Evolutionary conservation across 805 yeast species (phyloP), one percentile per base, ranked within the genome.

Genomic region (Wickerhamiella galacta): DNA sequence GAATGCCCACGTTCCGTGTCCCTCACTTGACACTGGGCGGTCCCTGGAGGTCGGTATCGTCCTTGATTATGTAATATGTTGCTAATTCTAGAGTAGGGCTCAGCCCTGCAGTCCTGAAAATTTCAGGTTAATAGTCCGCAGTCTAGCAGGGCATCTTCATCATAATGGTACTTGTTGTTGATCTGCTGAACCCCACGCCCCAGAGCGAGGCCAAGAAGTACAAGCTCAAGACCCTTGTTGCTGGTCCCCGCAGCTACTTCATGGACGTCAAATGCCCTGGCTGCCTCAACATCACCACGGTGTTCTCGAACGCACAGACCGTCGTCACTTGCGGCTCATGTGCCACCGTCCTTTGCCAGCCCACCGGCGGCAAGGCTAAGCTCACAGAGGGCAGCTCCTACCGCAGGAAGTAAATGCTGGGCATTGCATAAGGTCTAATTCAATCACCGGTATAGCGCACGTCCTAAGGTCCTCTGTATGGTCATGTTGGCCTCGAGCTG

Each of bases 201-300:
- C 92, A 87, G 61, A 63, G 94, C 53, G 99, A 90, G 76, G 85
- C 83, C 57, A 76, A 74, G 68, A 75, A 85, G 67, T 93, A 90
- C 82, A 90, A 90, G 71, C 74, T 85, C 61, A 90, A 87, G 83
- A 75, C 79, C 58, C 78, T 90, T 60, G 99, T 90, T 52, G 95
- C 87, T 65, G 63, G 79, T 46, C 99, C 99, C 67, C 81, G 96
- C 77, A 85, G 96, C 42, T 90, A 70, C 76, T 90, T 90, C 79
- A 85, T 90, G 95, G 99, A 90, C 62, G 98, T 90, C 55, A 90
- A 87, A 68, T 90, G 98, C 69, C 96, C 93, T 66, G 96, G 98
- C 57, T 90, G 99, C 72, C 73, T 87, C 64, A 79, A 76, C 76
- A 90, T 90, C 72, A 83, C 98, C 66, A 87, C 95, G 53, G 96